These are phyloP conservation scores for Cystobasidium ongulense DNA, from an alignment of 768 basidiomycete species.

Conservation along the genomic window DNA sequence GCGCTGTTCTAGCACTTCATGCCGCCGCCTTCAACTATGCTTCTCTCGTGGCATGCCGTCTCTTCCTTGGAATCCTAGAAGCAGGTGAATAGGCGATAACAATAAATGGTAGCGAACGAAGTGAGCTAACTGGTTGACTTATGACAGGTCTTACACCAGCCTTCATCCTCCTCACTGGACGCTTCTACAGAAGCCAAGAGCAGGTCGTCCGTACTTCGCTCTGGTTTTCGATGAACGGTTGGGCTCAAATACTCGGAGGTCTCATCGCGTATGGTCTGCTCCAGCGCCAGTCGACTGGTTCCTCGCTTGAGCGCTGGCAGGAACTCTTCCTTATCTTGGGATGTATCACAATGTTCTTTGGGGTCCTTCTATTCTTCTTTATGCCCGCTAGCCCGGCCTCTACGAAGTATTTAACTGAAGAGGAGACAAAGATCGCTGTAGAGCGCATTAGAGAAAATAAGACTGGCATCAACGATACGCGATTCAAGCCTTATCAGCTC, in stretches of 20 bases:
- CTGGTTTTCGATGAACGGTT: slow-evolving; percentile 13
- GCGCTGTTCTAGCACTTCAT: background rate
- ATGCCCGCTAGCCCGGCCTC: slow-evolving; percentile 31
- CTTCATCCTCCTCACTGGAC: background rate
- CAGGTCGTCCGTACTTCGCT: background rate
- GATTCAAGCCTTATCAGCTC: slow-evolving; percentile 9
- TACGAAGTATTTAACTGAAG: slow-evolving; percentile 15
- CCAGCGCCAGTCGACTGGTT: background rate
- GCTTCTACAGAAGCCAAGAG: background rate
- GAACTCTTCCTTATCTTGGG: slow-evolving; percentile 16
- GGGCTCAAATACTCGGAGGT: slow-evolving; percentile 9
- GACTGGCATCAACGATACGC: slow-evolving; percentile 32
- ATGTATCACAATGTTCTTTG: slow-evolving; percentile 12
- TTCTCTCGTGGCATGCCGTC: background rate
- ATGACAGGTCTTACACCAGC: background rate
- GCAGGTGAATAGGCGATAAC: too few relatives aligned
- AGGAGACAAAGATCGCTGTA: slow-evolving; percentile 27
- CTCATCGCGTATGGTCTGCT: background rate
- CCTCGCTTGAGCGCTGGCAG: background rate
- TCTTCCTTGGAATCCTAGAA: background rate
- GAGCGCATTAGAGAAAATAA: slow-evolving; percentile 35
- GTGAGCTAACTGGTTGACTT: too few relatives aligned
- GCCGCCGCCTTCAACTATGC: background rate
- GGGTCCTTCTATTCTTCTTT: slow-evolving; percentile 17
- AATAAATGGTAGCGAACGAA: too few relatives aligned